Evolutionary conservation across 129 eudicot species (phyloP).

Genomic region (Pulicaria dysenterica): DNA sequence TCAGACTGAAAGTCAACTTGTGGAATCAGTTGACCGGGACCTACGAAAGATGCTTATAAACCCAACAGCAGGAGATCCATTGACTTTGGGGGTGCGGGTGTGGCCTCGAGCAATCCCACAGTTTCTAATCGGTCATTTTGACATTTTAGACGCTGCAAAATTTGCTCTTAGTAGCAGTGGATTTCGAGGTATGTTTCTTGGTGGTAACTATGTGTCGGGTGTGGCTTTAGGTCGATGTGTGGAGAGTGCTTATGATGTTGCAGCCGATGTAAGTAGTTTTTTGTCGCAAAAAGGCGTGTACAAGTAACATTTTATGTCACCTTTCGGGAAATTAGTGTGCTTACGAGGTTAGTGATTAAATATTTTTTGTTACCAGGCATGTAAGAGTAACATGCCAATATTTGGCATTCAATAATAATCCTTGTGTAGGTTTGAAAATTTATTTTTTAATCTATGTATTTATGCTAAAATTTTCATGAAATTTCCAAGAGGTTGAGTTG

Average conservation of each 20-base stretch:
- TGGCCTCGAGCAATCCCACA: conserved; percentile 98
- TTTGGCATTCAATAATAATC: background rate
- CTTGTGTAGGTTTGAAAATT: background rate
- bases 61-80: conserved; percentile 61
- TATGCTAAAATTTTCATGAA: no score
- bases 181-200: conserved; percentile 72
- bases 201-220: conserved; percentile 88
- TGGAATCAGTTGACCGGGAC: conserved; percentile 88
- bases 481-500: no score
- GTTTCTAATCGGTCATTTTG: conserved; percentile 78
- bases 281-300: conserved; percentile 47
- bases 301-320: conserved; percentile 29
- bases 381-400: conserved; percentile 14
- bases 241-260: conserved; percentile 82
- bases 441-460: background rate
- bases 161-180: conserved; percentile 57
- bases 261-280: conserved; percentile 62
- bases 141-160: conserved; percentile 63
- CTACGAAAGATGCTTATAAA: conserved; percentile 87
- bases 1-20: conserved; percentile 78
- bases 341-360: conserved; percentile 6
- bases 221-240: conserved; percentile 96
- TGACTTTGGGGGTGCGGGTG: conserved; percentile 68
- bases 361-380: conserved; percentile 21
- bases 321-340: background rate